Evolutionary conservation across 169 alveolate species (phyloP).

Genomic region (Theileria luwenshuni): DNA sequence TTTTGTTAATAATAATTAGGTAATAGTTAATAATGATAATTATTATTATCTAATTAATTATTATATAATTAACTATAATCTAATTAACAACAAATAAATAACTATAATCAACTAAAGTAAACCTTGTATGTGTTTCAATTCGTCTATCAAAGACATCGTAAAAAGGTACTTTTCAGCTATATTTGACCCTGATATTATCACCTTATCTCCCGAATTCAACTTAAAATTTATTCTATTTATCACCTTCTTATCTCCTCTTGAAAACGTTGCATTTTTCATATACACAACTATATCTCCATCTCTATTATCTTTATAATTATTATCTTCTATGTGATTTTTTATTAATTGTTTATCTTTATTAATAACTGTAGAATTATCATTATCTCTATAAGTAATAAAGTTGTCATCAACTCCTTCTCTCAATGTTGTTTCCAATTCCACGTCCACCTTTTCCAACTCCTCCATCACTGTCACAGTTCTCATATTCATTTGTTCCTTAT

Average conservation of each 20-base stretch:
- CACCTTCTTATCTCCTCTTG: slow-evolving; percentile 10
- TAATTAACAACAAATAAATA: not conserved
- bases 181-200: slow-evolving; percentile 46
- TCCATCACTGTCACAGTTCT: not conserved
- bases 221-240: slow-evolving; percentile 25
- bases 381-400: no score
- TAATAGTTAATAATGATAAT: not conserved
- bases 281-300: slow-evolving; percentile 37
- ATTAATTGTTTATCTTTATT: no score
- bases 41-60: not conserved
- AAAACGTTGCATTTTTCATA: slow-evolving; percentile 39
- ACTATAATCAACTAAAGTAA: not conserved
- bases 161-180: slow-evolving; percentile 52
- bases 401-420: not conserved
- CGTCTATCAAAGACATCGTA: slow-evolving; percentile 37
- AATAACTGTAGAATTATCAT: no score
- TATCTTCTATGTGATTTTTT: not conserved
- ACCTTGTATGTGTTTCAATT: slow-evolving; percentile 32
- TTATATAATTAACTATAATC: not conserved
- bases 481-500: not conserved
- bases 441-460: not conserved
- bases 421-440: not conserved
- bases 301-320: not conserved
- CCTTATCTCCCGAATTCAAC: slow-evolving; percentile 22
- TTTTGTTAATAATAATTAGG: no score